Evolutionary conservation across 1,284 basidiomycete genomes (phyloP).

Genomic region (Malassezia equina): DNA sequence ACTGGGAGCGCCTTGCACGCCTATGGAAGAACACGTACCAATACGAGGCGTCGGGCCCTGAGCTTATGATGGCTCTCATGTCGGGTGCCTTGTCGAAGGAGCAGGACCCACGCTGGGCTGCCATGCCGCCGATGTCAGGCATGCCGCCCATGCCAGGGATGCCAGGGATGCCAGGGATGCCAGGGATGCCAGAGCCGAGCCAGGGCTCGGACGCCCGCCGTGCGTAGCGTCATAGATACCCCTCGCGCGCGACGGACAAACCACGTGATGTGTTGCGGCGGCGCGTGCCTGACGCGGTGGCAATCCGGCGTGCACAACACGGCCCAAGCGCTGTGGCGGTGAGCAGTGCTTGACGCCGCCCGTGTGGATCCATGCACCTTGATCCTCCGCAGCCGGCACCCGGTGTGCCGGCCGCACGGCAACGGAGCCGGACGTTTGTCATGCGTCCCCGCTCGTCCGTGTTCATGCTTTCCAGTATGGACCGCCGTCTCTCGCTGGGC

Average conservation of each 20-base stretch:
- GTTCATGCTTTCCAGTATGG: conserved; percentile 4
- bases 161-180: conserved; percentile 7
- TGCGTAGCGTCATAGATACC: conserved; percentile 9
- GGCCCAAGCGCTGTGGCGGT: neutral
- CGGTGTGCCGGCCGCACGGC: conserved; percentile 3
- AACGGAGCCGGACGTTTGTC: conserved; percentile 4
- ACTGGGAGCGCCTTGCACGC: conserved; percentile 16
- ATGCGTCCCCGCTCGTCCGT: conserved; percentile 5
- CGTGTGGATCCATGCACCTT: neutral
- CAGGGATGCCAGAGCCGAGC: neutral
- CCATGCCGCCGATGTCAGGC: conserved; percentile 7
- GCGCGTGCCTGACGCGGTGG: neutral
- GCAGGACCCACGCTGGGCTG: conserved; percentile 10
- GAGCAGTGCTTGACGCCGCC: neutral
- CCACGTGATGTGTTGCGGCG: neutral
- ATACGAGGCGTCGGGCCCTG: conserved; percentile 12
- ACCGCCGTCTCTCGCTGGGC: conserved; percentile 11
- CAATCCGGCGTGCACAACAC: neutral
- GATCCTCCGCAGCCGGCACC: neutral
- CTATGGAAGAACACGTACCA: conserved; percentile 20
- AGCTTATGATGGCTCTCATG: conserved; percentile 20
- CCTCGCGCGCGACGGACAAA: neutral
- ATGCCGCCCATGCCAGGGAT: conserved; percentile 15
- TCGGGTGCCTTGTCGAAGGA: conserved; percentile 15
- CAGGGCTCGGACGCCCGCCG: neutral